phyloP scores from a whole-genome alignment of 1,139 yeast species.

The Meyerozyma smithsonii region DNA sequence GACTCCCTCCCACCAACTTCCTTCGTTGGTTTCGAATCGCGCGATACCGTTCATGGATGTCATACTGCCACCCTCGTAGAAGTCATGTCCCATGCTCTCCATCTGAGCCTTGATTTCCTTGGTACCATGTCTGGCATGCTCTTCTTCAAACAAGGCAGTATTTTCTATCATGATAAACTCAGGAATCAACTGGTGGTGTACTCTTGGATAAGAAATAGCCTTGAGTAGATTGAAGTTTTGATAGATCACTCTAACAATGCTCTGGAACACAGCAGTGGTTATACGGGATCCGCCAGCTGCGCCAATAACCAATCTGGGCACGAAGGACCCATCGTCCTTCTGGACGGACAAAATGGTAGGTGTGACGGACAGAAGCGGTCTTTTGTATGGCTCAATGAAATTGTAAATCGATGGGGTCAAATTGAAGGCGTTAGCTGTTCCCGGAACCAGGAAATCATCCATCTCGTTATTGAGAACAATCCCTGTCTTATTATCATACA shows the following conservation, averaged over 20 bases:
- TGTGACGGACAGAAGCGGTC: conserved; percentile 82
- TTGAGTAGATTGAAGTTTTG: conserved; percentile 57
- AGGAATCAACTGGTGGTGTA: conserved; percentile 89
- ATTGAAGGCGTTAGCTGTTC: conserved; percentile 67
- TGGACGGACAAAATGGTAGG: conserved; percentile 66
- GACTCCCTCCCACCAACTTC: conserved; percentile 32
- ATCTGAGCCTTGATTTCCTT: conserved; percentile 12
- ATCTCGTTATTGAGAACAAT: conserved; percentile 82
- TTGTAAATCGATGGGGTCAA: conserved; percentile 78
- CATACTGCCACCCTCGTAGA: conserved; percentile 31
- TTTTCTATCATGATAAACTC: conserved; percentile 60
- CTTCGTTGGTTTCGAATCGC: conserved; percentile 11
- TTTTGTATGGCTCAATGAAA: conserved; percentile 64
- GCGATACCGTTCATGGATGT: conserved; percentile 43
- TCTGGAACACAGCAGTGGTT: conserved; percentile 79
- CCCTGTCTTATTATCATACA: conserved; percentile 80
- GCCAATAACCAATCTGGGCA: conserved; percentile 69
- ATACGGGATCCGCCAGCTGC: conserved; percentile 95
- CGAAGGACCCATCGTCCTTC: conserved; percentile 20
- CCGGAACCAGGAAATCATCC: conserved; percentile 91
- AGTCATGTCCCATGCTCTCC: conserved; percentile 23
- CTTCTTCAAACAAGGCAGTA: conserved; percentile 24
- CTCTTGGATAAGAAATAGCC: conserved; percentile 69
- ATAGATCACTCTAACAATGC: conserved; percentile 61
- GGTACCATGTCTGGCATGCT: conserved; percentile 12